phyloP scores from a whole-genome alignment of 768 basidiomycete species.

The Russula ochroleuca region DNA sequence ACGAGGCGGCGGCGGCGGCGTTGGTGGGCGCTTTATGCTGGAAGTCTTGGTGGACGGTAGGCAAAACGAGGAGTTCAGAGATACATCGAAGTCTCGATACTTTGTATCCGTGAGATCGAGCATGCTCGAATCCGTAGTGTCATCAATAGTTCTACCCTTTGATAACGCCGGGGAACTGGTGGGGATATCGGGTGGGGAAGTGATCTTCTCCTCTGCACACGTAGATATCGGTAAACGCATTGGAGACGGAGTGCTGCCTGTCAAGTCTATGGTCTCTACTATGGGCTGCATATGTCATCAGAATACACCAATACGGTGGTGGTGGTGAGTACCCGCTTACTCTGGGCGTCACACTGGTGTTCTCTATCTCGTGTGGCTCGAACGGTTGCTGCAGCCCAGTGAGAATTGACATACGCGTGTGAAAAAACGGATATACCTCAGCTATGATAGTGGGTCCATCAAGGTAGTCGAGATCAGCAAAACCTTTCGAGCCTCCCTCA shows the following conservation, averaged over 20 bases:
- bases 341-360: no score
- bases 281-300: slow-evolving; percentile 1
- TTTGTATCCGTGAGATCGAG: slow-evolving; percentile 7
- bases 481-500: not conserved
- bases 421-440: slow-evolving; percentile 6
- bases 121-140: slow-evolving; percentile 2
- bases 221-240: not conserved
- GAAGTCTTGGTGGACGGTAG: slow-evolving; percentile 7
- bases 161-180: not conserved
- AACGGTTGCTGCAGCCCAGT: not conserved
- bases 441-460: slow-evolving; percentile 11
- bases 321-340: not conserved
- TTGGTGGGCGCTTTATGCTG: slow-evolving; percentile 3
- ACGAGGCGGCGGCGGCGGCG: slow-evolving; percentile 11
- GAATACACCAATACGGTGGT: not conserved
- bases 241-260: slow-evolving; percentile 12
- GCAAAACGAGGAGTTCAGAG: slow-evolving; percentile 21
- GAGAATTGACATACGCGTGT: not conserved
- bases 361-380: not conserved
- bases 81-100: slow-evolving; percentile 22
- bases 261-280: slow-evolving; percentile 17
- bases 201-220: not conserved
- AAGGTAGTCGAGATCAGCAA: not conserved
- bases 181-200: not conserved
- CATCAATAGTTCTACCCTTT: not conserved